Base-by-base conservation (phyloP, 108 stramenopile genomes). In the Seminavis robusta region DNA sequence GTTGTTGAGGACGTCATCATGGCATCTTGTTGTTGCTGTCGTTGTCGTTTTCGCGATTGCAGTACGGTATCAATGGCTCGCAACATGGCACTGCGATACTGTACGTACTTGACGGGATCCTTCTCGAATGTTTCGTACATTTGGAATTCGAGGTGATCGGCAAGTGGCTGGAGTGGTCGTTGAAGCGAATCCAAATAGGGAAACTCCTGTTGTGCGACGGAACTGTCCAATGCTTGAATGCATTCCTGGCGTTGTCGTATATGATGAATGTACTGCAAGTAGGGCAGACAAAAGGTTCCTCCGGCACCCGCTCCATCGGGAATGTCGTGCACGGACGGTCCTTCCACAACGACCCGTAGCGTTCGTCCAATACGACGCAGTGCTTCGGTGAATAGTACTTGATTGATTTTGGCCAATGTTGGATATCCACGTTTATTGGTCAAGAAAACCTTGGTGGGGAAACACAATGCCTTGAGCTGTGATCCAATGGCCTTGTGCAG, bases 111-210 rank as follows among this genome's bases (percentile, higher is more conserved):
- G 49, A 99, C 90, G 2, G 97, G 96, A 79, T 98, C 97, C 63
- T 83, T 86, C 68, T 98, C 97, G 67, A 98, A 88, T 4, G 88
- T 94, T 77, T 98, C 97, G 71, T 98, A 99, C 33, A 96, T 99
- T 46, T 80, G 79, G 58, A 92, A 94, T 60, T 98, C 97, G 38
- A 99, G 81, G 77, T 99, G 88, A 80, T 99, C 98, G 52, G 74
- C 83, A 33, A 99, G 65, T 11, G 98, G 98, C 65, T 99, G 97
- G 24, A 99, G 62, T 8, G 98, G 97, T 13, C 88, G 77, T 79
- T 99, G 98, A 32, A 99, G 75, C 56, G 74, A 84, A 71, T 99
- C 98, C 50, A 86, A 69, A 61, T 95, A 96, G 0, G 84, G 59
- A 1, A 55, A 43, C 65, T 96, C 96, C 47, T 86, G 45, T 1